A percentile compares a stretch with the other conserved stretches of the same genome.
phyloP scores from a whole-genome alignment of 345 rosid genomes.

The Capsella bursapastoris region DNA sequence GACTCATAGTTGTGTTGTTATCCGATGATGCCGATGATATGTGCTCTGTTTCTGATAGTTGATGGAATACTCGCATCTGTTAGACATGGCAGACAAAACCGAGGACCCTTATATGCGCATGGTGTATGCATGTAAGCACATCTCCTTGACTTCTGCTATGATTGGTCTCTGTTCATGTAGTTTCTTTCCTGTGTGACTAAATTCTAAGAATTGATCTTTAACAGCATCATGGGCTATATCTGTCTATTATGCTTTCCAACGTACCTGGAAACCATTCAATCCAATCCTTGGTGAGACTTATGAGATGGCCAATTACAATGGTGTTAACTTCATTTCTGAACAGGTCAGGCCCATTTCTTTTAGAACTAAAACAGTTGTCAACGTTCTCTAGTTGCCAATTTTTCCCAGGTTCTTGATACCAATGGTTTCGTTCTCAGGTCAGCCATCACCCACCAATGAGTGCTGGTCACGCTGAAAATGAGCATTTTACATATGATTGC shows the following conservation, averaged over 20 bases:
- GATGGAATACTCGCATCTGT: constrained; percentile 90
- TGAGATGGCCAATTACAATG: constrained; percentile 80
- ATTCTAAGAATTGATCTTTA: constrained; percentile 13
- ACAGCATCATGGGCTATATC: constrained; percentile 97
- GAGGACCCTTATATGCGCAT: constrained; percentile 94
- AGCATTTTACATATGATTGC: constrained; percentile 73
- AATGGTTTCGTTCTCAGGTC: constrained; percentile 53
- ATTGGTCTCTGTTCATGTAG: constrained; percentile 20
- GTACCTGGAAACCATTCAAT: constrained; percentile 99
- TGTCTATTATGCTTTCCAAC: constrained; percentile 81
- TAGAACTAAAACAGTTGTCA: not conserved
- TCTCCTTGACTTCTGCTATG: constrained; percentile 10
- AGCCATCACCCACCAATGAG: constrained; percentile 91
- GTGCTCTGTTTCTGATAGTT: constrained; percentile 57
- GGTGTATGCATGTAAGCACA: constrained; percentile 82
- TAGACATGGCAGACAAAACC: constrained; percentile 88
- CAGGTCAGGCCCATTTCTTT: constrained; percentile 57
- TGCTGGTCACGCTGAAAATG: constrained; percentile 85
- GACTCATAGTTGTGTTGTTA: constrained; percentile 21
- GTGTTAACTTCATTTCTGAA: constrained; percentile 76
- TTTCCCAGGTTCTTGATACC: constrained; percentile 28
- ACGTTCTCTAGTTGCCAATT: constrained; percentile 19
- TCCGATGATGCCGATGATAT: not conserved
- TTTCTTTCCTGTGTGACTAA: constrained; percentile 17
- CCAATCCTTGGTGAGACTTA: constrained; percentile 98